Conservation (phyloP, 768 basidiomycete species). For the Tylopilus cervinicoccineus region DNA sequence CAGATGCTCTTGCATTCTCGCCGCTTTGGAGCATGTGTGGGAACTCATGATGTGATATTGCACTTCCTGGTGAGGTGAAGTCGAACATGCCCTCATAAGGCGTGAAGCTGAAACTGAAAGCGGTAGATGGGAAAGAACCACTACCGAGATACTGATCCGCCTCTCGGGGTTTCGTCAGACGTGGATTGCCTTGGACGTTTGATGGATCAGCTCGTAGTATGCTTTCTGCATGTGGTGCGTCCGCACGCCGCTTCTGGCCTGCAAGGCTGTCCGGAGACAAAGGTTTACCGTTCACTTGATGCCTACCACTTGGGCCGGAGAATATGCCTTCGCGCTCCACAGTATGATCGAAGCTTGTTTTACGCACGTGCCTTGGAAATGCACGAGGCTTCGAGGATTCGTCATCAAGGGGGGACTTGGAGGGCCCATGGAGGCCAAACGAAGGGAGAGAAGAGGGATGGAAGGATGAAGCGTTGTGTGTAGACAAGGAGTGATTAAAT, state of each 20-base stretch:
- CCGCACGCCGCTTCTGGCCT: conserved; percentile 77
- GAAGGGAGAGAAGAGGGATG: conserved; percentile 75
- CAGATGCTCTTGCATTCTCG: conserved; percentile 27
- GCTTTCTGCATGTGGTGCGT: conserved; percentile 76
- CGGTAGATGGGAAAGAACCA: conserved; percentile 59
- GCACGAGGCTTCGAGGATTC: conserved; percentile 41
- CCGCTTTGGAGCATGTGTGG: conserved; percentile 30
- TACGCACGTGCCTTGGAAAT: conserved; percentile 84
- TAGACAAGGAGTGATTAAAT: conserved; percentile 38
- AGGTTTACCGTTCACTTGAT: conserved; percentile 80
- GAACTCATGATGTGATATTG: conserved; percentile 36
- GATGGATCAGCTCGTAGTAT: conserved; percentile 77
- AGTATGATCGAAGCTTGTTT: conserved; percentile 95
- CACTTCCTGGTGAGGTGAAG: conserved; percentile 33
- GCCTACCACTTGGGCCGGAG: conserved; percentile 57
- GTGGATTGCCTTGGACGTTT: conserved; percentile 39
- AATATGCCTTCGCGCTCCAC: conserved; percentile 65
- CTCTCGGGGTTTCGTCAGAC: conserved; percentile 29
- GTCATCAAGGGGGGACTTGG: conserved; percentile 32
- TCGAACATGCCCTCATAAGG: conserved; percentile 65
- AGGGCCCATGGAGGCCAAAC: conserved; percentile 59
- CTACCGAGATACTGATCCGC: conserved; percentile 38
- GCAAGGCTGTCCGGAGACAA: conserved; percentile 57
- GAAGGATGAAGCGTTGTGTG: conserved; percentile 46
- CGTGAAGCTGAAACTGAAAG: conserved; percentile 73